phyloP scores from a whole-genome alignment of 805 yeast species.

The Saccharomycopsis sp. region DNA sequence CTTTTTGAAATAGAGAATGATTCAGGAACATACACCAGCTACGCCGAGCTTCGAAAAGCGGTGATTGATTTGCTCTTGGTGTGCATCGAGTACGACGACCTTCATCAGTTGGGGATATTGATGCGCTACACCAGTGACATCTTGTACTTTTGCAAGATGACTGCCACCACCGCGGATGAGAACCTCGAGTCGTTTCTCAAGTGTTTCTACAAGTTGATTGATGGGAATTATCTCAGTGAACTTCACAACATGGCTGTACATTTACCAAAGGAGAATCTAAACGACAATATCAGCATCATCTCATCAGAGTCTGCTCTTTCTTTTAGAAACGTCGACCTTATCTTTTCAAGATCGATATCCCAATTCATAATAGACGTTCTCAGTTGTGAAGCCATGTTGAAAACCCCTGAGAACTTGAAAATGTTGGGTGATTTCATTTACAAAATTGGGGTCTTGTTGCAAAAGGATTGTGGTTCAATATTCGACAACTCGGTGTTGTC shows the following conservation, averaged over 20 bases:
- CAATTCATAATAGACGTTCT: constrained; percentile 14
- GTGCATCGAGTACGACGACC: constrained; percentile 19
- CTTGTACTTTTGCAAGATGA: constrained; percentile 15
- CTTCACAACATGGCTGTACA: constrained; percentile 5
- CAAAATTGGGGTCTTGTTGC: constrained; percentile 4
- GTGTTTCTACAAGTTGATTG: constrained; percentile 14
- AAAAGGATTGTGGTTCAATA: constrained; percentile 3
- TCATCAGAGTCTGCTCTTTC: neutral
- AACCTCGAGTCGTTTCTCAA: constrained; percentile 15
- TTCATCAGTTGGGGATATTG: constrained; percentile 14
- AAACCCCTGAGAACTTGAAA: constrained; percentile 1
- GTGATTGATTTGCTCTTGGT: constrained; percentile 18
- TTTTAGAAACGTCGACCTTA: constrained; percentile 5
- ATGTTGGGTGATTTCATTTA: constrained; percentile 9
- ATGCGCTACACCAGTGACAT: constrained; percentile 16
- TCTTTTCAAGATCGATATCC: constrained; percentile 5
- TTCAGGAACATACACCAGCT: constrained; percentile 1
- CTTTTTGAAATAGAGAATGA: constrained; percentile 9
- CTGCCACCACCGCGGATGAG: constrained; percentile 8
- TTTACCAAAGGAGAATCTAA: neutral
- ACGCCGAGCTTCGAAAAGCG: constrained; percentile 13
- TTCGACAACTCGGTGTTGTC: constrained; percentile 9
- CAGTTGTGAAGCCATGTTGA: constrained; percentile 11
- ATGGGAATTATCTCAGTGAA: constrained; percentile 10
- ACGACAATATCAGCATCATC: neutral